Percentiles rank a stretch among this genome's conserved stretches.
These are phyloP conservation scores for Citrullus colocynthis DNA, from an alignment of 306 rosid genomes.

Conservation along the genomic window DNA sequence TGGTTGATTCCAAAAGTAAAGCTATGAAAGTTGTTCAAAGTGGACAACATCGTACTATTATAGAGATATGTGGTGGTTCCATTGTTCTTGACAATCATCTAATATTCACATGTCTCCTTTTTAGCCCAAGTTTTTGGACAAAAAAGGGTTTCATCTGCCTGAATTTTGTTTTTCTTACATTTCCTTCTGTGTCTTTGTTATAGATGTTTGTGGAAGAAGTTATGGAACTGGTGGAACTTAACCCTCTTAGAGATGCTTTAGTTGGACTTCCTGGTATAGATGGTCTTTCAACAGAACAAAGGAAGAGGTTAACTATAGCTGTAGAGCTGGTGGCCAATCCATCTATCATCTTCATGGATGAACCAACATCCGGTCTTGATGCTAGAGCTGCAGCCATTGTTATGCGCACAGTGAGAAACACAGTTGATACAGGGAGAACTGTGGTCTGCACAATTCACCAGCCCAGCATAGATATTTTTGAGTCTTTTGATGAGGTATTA, in stretches of 20 bases:
- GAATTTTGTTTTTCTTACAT: neutral
- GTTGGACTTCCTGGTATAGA: slow-evolving; percentile 36
- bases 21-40: too few relatives aligned
- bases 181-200: neutral
- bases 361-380: slow-evolving; percentile 36
- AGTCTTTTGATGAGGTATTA: slow-evolving; percentile 34
- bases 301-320: slow-evolving; percentile 35
- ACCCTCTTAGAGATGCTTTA: slow-evolving; percentile 19
- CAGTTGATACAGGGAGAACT: slow-evolving; percentile 35
- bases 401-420: slow-evolving; percentile 32
- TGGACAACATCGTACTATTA: too few relatives aligned
- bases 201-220: slow-evolving; percentile 41
- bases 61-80: too few relatives aligned
- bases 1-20: too few relatives aligned
- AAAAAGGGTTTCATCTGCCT: neutral
- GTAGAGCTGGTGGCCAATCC: slow-evolving; percentile 40
- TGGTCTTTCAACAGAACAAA: slow-evolving; percentile 36
- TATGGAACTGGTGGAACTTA: slow-evolving; percentile 31
- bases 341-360: slow-evolving; percentile 34
- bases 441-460: slow-evolving; percentile 40
- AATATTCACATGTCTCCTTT: neutral
- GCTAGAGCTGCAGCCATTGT: slow-evolving; percentile 39
- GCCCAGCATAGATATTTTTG: slow-evolving; percentile 35
- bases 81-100: neutral
- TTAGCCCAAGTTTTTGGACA: too few relatives aligned